Base-by-base conservation (phyloP, 371 early-diverging fungal genomes). In the Syncephalastrum contaminatum region DNA sequence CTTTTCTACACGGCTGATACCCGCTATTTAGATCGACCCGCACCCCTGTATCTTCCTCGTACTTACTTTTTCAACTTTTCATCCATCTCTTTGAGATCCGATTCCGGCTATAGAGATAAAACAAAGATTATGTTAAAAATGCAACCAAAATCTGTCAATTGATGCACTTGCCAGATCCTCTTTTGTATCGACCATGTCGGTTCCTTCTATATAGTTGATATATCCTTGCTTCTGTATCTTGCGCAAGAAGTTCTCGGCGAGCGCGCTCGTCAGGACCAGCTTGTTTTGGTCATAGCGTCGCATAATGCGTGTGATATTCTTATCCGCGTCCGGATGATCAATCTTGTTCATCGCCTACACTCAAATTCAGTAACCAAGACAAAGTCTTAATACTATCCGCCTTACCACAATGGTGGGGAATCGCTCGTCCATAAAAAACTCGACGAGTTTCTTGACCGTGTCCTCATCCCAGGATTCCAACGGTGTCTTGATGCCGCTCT, bases 311-410 rank as follows among this genome's bases (percentile, higher is more conserved):
- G 88, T 81, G 43, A 92, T 90, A 60, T 90, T 90, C 64, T 86
- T 87, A 62, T 88, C 91, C 1, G 90, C 67, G 52, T 90, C 91
- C 1, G 92, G 84, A 59, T 89, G 74, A 57, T 92, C 92, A 40
- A 92, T 90, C 56, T 92, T 92, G 53, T 92, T 91, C 43, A 92
- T 67, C 3, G 91, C 90, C 59, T 59, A 7, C 14, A 51, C 25
- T 14, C 4, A 49, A 4, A 4, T 43, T 16, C 24, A 48, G 22
- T 14, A 19, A 18, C 25, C 39, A 53, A 3, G 16, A 1, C 19
- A 1, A 21, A 13, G 30, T 52, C n/a, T 30, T 7, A 27, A 2
- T 51, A 51, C 25, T 7, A 7, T 20, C n/a, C 10, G 2, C 18
- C 47, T 18, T 53, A 59, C 59, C 44, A 91, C 80, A 42, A 92